Base-by-base conservation (phyloP, 805 yeast genomes). In the Candida quercuum region DNA sequence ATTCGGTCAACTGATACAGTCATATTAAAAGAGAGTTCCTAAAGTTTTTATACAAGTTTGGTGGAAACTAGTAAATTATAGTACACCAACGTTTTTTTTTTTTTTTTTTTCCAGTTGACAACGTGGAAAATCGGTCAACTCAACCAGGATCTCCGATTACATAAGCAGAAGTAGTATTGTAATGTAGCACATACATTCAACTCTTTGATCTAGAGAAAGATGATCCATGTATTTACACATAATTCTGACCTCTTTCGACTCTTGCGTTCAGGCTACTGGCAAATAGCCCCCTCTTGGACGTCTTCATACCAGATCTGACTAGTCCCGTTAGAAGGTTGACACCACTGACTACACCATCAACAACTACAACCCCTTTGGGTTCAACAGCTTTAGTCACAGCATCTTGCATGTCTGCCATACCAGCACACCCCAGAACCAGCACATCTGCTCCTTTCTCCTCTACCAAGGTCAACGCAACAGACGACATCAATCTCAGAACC, bases 401-500 rank as follows among this genome's bases (percentile, higher is more conserved):
- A 14, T 45, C 42, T 26, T 49, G 49, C 55, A 54, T 51, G 26
- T 54, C 59, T 11, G 50, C 41, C 59, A 54, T 55, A n/a, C 65
- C 57, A n/a, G 61, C 57, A 46, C 59, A 49, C 1, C 65, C 65
- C 4, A 61, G 41, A 7, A 60, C 47, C 6, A 60, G 25, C 7
- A 41, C 46, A 39, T 60, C 62, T 10, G 61, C 60, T 12, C 61
- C 45, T 43, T 48, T 33, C 6, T 56, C 51, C 15, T 48, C 51
- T 4, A 59, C 63, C 17, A 60, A 38, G 19, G 26, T 39, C 6
- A 36, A 20, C 0, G 63, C 63, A 19, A 51, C 57, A 3, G 37
- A 33, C 3, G 43, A 36, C 61, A 60, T 59, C 14, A 56, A 36
- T 3, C 33, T 14, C 11, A 57, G 30, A 4, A 59, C 64, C 28